Conservation (phyloP, 1,284 basidiomycete genomes). For the Sphagnurus paluster region DNA sequence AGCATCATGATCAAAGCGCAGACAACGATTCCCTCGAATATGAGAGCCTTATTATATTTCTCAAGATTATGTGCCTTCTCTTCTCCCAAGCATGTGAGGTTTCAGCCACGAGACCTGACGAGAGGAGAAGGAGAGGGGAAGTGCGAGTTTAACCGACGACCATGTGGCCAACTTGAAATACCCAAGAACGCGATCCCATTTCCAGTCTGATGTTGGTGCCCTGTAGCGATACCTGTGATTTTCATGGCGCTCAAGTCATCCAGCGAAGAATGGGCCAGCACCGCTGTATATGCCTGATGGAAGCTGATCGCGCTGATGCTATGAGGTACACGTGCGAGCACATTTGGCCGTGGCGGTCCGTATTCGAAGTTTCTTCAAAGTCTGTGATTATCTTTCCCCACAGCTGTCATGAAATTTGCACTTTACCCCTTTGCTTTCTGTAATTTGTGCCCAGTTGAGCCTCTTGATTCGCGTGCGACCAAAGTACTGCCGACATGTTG, state of each 20-base stretch:
- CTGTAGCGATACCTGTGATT: conserved; percentile 7
- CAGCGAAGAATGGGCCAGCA: not conserved
- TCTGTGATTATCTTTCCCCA: too few relatives aligned
- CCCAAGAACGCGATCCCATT: conserved; percentile 1
- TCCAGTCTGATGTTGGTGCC: not conserved
- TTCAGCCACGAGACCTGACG: conserved; percentile 10
- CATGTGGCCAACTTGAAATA: conserved; percentile 10
- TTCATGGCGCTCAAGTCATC: not conserved
- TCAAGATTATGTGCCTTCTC: not conserved
- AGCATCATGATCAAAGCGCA: conserved; percentile 3
- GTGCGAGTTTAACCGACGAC: not conserved
- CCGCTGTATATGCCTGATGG: not conserved
- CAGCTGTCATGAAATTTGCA: too few relatives aligned
- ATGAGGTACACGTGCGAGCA: too few relatives aligned
- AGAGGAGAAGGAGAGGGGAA: too few relatives aligned
- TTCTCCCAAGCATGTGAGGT: conserved; percentile 5
- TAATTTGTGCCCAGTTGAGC: too few relatives aligned
- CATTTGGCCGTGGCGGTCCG: too few relatives aligned
- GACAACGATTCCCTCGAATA: not conserved
- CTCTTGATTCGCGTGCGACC: too few relatives aligned
- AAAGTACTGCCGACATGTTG: too few relatives aligned
- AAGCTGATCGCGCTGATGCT: too few relatives aligned
- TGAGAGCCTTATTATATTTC: conserved; percentile 1
- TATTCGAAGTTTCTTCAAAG: too few relatives aligned
- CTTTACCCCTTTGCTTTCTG: too few relatives aligned